Base-by-base conservation (phyloP, 495 filamentous ascomycete genomes). In the Aspergillus ellipticus region DNA sequence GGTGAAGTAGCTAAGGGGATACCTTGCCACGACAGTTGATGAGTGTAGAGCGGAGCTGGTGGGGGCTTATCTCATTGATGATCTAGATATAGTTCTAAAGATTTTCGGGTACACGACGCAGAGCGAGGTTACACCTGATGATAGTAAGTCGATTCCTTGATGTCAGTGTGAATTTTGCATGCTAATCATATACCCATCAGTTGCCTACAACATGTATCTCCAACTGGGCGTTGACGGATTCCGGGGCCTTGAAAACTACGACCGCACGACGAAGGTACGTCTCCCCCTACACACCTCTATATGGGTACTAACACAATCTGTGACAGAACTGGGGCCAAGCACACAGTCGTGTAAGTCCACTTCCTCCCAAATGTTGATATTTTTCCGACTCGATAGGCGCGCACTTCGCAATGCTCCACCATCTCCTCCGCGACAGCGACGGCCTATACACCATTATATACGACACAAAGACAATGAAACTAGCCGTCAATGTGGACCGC, bases 1-100 rank as follows among this genome's bases (percentile, higher is more conserved):
- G n/a, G n/a, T n/a, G n/a, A n/a, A n/a, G n/a, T n/a, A n/a, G n/a
- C n/a, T n/a, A n/a, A n/a, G n/a, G n/a, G n/a, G n/a, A n/a, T n/a
- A n/a, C n/a, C n/a, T n/a, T n/a, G 70, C 75, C 7, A 75, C 70
- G 2, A 74, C 69, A 10, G 63, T 78, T 6, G 79, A 82, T 24
- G 78, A 82, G 54, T 81, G 78, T 58, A 65, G 78, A 21, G 74
- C 75, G 3, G 71, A 76, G 49, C 59, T 74, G 22, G 69, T 79
- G 16, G 66, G 64, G 1, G 66, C 66, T n/a, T 77, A 74, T 59
- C 58, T 81, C 7, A 70, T 74, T 60, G 66, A 72, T 55, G 67
- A 79, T 39, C 39, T 45, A 16, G 69, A 76, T 39, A 49, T 79
- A n/a, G n/a, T n/a, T 1, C 53, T 79, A 7, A 53, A 45, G 9